Conservation (phyloP, 257 asterid species). For the Forsythia suspensa region DNA sequence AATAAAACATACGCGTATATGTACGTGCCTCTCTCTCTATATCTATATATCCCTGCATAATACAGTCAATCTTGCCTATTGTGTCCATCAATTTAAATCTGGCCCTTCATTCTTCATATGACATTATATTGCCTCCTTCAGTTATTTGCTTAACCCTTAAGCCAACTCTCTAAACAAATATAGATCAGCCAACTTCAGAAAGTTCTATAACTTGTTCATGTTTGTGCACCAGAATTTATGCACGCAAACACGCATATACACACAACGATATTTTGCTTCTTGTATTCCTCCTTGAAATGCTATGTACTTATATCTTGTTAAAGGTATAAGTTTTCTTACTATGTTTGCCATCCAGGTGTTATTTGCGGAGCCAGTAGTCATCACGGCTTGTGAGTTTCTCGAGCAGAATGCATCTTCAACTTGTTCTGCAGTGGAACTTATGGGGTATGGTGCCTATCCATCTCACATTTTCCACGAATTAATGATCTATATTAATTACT, state of each 20-base stretch:
- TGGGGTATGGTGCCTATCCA: conserved; percentile 60
- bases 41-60: too few relatives aligned
- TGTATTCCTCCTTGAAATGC: neutral
- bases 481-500: neutral
- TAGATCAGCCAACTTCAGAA: neutral
- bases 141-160: neutral
- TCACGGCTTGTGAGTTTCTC: conserved; percentile 86
- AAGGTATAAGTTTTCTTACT: neutral
- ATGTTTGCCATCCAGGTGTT: conserved; percentile 53
- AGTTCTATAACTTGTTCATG: neutral
- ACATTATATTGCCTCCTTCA: neutral
- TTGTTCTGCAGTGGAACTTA: conserved; percentile 68
- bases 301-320: conserved; percentile 15
- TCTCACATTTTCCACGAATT: conserved; percentile 12
- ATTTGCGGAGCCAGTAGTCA: conserved; percentile 80
- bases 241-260: neutral
- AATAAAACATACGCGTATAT: too few relatives aligned
- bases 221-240: neutral
- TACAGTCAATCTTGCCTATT: neutral
- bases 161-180: neutral
- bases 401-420: conserved; percentile 87
- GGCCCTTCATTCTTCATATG: neutral
- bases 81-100: neutral
- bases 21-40: too few relatives aligned
- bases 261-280: neutral